Percentiles rank a stretch among this genome's conserved stretches.
Conservation (phyloP, 441 rosid genomes). For the Jatropha multifida region DNA sequence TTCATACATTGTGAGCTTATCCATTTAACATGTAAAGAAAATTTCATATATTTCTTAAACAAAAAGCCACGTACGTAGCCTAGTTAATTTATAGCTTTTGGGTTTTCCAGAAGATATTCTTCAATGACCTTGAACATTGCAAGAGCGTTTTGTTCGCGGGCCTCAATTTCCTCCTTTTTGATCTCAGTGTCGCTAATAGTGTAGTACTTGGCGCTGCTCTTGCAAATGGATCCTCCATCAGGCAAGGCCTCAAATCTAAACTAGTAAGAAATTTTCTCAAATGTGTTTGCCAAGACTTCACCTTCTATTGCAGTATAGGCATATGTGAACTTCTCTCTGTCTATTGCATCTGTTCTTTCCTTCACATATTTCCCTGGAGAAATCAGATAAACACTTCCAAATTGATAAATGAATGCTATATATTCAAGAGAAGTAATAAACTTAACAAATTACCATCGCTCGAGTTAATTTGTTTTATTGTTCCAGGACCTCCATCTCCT, state of each 20-base stretch:
- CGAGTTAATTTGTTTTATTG: constrained; percentile 26
- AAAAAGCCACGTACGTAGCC: no score
- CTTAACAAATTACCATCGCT: no score
- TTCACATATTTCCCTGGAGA: constrained; percentile 25
- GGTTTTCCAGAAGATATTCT: not conserved
- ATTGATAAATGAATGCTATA: no score
- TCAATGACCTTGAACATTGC: not conserved
- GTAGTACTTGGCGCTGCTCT: not conserved
- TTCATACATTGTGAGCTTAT: no score
- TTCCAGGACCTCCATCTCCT: constrained; percentile 28
- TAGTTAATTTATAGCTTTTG: not conserved
- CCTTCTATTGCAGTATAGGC: constrained; percentile 29
- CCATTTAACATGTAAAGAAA: no score
- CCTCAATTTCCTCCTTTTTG: not conserved
- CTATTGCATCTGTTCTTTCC: constrained; percentile 36
- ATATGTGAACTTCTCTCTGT: constrained; percentile 31
- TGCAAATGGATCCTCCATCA: constrained; percentile 6
- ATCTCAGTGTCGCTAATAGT: not conserved
- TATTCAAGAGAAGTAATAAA: no score
- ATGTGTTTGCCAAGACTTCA: constrained; percentile 14
- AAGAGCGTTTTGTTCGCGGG: not conserved
- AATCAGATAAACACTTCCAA: not conserved
- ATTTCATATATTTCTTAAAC: no score
- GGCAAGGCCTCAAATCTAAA: constrained; percentile 23
- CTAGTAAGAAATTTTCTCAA: constrained; percentile 32